These are phyloP conservation scores for Phialocephala sp. DNA, from an alignment of 2,329 filamentous ascomycete species.

Conservation along the genomic window DNA sequence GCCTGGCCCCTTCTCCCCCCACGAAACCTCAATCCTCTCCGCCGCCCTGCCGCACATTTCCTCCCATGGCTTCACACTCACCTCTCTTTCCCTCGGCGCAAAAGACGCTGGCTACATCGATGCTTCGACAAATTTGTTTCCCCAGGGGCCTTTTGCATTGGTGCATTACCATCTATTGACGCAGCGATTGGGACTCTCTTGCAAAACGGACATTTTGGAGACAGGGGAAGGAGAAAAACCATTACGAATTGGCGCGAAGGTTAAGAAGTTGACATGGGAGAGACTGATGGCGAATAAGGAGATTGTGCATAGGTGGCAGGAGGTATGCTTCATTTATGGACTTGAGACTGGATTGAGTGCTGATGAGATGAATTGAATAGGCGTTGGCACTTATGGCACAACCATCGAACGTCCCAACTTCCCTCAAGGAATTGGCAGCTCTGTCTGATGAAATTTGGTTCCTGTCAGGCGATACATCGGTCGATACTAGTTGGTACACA, in stretches of 20 bases:
- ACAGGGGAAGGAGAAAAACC: constrained; percentile 41
- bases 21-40: constrained; percentile 78
- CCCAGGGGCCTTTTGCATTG: constrained; percentile 79
- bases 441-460: constrained; percentile 94
- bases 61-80: constrained; percentile 78
- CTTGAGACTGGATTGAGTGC: not conserved
- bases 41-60: constrained; percentile 83
- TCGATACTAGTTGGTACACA: constrained; percentile 89
- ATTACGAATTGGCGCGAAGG: constrained; percentile 63
- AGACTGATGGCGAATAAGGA: constrained; percentile 75
- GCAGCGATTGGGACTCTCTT: constrained; percentile 63
- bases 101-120: constrained; percentile 86
- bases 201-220: constrained; percentile 23
- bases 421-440: constrained; percentile 77
- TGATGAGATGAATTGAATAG: constrained; percentile 25
- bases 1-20: constrained; percentile 65
- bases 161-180: constrained; percentile 78
- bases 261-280: constrained; percentile 76
- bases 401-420: constrained; percentile 75
- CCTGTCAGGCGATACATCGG: constrained; percentile 78
- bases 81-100: constrained; percentile 77
- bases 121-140: constrained; percentile 82
- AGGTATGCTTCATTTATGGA: constrained; percentile 57
- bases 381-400: constrained; percentile 91
- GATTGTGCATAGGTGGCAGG: constrained; percentile 82